phyloP scores from a whole-genome alignment of 768 basidiomycete genomes.

The Pholiota molesta region DNA sequence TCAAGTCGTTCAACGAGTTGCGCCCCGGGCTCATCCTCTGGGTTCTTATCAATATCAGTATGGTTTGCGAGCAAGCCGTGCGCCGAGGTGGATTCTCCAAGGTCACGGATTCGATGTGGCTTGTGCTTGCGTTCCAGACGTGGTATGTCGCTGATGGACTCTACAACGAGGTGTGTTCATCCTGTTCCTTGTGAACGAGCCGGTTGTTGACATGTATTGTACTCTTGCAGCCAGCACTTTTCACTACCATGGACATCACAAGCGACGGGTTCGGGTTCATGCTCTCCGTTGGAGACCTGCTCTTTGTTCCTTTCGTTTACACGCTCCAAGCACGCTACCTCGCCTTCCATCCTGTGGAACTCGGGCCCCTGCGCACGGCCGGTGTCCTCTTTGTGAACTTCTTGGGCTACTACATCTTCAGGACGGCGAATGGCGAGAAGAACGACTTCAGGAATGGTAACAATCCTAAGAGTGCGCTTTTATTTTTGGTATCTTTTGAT shows the following conservation, averaged over 20 bases:
- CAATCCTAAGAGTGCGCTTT: conserved; percentile 84
- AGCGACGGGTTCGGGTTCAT: conserved; percentile 99
- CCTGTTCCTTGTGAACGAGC: background rate
- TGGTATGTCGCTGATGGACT: conserved; percentile 87
- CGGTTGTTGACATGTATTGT: background rate
- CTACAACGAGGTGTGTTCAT: conserved; percentile 77
- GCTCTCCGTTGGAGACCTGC: conserved; percentile 90
- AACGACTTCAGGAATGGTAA: conserved; percentile 91
- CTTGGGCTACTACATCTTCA: conserved; percentile 90
- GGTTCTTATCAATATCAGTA: conserved; percentile 87
- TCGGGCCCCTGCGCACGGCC: conserved; percentile 61
- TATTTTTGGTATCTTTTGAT: background rate
- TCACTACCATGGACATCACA: conserved; percentile 97
- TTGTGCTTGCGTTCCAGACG: conserved; percentile 83
- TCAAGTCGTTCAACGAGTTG: conserved; percentile 80
- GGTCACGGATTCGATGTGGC: conserved; percentile 90
- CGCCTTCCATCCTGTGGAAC: conserved; percentile 83
- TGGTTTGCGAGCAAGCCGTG: conserved; percentile 88
- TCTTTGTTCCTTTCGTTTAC: conserved; percentile 96
- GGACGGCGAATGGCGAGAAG: conserved; percentile 89
- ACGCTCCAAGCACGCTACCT: conserved; percentile 93
- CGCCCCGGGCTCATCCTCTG: conserved; percentile 92
- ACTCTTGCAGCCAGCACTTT: conserved; percentile 68
- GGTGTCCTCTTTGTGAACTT: conserved; percentile 67
- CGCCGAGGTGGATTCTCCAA: conserved; percentile 68